Percentiles rank a stretch among this genome's conserved stretches.
Conservation (phyloP, 345 rosid species). For the Lepidium sativum region DNA sequence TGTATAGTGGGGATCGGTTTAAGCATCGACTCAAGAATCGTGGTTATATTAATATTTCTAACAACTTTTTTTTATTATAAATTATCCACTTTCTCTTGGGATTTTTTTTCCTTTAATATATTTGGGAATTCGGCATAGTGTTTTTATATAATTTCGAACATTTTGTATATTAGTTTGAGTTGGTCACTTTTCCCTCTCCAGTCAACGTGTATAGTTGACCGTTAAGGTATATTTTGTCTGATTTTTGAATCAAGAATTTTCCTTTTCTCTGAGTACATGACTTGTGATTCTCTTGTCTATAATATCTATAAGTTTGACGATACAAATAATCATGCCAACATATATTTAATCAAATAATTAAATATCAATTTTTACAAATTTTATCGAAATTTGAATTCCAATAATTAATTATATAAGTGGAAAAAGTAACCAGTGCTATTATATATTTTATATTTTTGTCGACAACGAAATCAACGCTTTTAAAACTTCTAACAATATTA, state of each 20-base stretch:
- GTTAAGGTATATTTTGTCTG: conserved; percentile 10
- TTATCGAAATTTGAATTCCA: too few species aligned
- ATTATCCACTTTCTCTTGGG: not conserved
- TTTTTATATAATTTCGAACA: not conserved
- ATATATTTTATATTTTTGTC: too few species aligned
- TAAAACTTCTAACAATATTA: too few species aligned
- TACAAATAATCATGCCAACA: too few species aligned
- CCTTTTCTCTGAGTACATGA: not conserved
- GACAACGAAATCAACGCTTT: too few species aligned
- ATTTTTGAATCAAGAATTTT: not conserved
- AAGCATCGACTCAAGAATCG: conserved; percentile 18
- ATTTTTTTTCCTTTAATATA: not conserved
- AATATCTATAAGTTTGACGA: not conserved
- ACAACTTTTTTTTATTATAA: conserved; percentile 21
- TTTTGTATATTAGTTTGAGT: conserved; percentile 12
- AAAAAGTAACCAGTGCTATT: too few species aligned
- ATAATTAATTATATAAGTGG: too few species aligned
- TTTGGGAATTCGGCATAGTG: not conserved
- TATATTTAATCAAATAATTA: too few species aligned
- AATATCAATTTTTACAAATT: too few species aligned
- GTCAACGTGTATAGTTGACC: conserved; percentile 23
- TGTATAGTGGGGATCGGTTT: conserved; percentile 17
- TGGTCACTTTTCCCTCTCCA: conserved; percentile 19
- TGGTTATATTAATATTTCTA: conserved; percentile 13
- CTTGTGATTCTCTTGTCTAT: not conserved